Conservation (phyloP, 345 rosid genomes). For the Salix viminalis region DNA sequence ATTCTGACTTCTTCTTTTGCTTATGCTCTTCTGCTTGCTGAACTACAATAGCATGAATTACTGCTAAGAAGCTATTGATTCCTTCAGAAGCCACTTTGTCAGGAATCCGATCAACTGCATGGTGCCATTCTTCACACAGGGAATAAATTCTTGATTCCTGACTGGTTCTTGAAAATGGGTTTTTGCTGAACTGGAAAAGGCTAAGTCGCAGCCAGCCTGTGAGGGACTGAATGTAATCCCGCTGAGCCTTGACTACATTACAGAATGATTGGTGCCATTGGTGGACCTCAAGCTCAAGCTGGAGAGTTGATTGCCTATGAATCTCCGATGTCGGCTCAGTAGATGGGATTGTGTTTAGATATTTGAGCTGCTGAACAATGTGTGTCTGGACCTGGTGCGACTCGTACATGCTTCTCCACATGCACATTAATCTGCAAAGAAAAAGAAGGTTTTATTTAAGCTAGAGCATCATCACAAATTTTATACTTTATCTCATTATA, state of each 20-base stretch:
- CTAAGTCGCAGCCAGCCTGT: slow-evolving; percentile 93
- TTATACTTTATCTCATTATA: background rate
- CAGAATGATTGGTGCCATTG: slow-evolving; percentile 94
- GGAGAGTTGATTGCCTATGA: slow-evolving; percentile 83
- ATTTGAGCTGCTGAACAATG: slow-evolving; percentile 94
- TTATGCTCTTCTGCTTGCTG: slow-evolving; percentile 84
- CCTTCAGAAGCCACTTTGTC: slow-evolving; percentile 99
- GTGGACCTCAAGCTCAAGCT: slow-evolving; percentile 85
- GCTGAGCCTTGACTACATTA: slow-evolving; percentile 69
- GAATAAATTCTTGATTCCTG: slow-evolving; percentile 77
- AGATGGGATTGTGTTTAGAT: slow-evolving; percentile 80
- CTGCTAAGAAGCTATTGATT: slow-evolving; percentile 75
- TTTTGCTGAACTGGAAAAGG: slow-evolving; percentile 79
- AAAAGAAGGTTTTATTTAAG: background rate
- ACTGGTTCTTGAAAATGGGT: slow-evolving; percentile 38
- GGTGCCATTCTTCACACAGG: slow-evolving; percentile 86
- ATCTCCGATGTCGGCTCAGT: slow-evolving; percentile 84
- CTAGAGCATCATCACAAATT: background rate
- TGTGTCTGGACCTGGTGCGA: slow-evolving; percentile 95
- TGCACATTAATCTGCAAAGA: slow-evolving; percentile 65
- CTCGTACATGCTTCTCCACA: slow-evolving; percentile 99
- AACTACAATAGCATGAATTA: slow-evolving; percentile 74
- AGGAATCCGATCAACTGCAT: slow-evolving; percentile 75
- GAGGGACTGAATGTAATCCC: slow-evolving; percentile 78
- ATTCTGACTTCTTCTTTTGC: slow-evolving; percentile 78